Percentiles rank a stretch among this genome's conserved stretches.
These are phyloP conservation scores for Ballota nigra DNA, from an alignment of 257 asterid species.

Conservation along the genomic window DNA sequence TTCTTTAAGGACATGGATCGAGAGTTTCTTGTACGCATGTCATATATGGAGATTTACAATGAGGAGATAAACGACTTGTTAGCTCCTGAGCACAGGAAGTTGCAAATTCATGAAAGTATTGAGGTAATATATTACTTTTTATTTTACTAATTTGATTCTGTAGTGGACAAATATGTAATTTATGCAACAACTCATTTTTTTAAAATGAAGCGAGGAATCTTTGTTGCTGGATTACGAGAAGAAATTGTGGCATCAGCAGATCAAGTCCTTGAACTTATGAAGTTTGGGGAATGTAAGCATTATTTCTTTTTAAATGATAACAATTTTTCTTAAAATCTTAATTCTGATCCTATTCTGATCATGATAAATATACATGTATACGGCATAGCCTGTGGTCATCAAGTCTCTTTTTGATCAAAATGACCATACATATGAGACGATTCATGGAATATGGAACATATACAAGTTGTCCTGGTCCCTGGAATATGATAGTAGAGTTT, in stretches of 20 bases:
- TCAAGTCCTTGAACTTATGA: conserved; percentile 86
- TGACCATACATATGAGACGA: background rate
- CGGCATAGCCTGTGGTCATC: background rate
- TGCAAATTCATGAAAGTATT: conserved; percentile 90
- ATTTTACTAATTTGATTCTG: background rate
- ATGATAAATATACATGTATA: background rate
- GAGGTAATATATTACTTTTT: conserved; percentile 52
- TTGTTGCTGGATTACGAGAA: conserved; percentile 96
- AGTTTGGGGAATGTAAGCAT: conserved; percentile 83
- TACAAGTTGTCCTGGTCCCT: conserved; percentile 7
- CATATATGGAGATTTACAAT: conserved; percentile 93
- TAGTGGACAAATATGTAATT: background rate
- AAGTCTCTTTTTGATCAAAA: conserved; percentile 3
- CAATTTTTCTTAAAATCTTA: background rate
- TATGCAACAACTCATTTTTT: background rate
- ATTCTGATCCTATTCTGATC: background rate
- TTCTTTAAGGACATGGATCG: conserved; percentile 59
- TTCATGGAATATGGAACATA: conserved; percentile 4
- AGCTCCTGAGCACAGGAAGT: conserved; percentile 88
- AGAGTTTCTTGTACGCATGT: conserved; percentile 94
- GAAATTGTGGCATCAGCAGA: conserved; percentile 91
- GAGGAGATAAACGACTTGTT: conserved; percentile 95
- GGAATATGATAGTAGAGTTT: too few relatives aligned
- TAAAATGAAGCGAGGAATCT: conserved; percentile 77
- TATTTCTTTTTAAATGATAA: background rate